Base-by-base conservation (phyloP, 495 filamentous ascomycete species). In the Opeltia flavorubescens region DNA sequence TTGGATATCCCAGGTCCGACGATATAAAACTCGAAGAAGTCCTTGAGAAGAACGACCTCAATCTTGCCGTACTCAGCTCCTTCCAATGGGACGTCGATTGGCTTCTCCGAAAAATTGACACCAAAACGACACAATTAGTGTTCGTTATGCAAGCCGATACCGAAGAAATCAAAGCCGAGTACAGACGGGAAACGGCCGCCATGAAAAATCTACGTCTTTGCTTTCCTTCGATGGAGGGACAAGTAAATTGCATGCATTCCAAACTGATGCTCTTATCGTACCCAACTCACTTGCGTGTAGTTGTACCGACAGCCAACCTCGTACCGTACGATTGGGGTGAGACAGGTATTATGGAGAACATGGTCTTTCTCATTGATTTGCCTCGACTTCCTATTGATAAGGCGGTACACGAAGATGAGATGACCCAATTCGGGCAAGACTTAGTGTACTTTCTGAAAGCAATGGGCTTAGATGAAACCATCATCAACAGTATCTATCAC, bases 11-110 rank as follows among this genome's bases (percentile, higher is more conserved):
- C 0, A 68, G 85, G 24, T 70, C 63, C 1, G 69, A 89, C 36
- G 87, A 94, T 46, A 86, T 96, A 55, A 93, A 79, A 53, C 78
- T 98, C 33, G 87, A 95, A 58, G 91, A 96, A 56, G 80, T 95
- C 1, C 61, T 98, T 0, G 82, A 93, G 58, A 75, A 73, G 33
- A 59, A 70, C 4, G 71, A 81, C 29, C 69, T 95, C 0, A 65
- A 80, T 17, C 66, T 86, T 18, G 91, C 87, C 0, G 74, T 96
- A 1, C 62, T 98, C 2, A 91, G 86, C 51, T 83, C 89, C 1
- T 98, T 82, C 49, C 74, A 89, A 54, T 88, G 86, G 80, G 84
- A 95, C 54, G 71, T 78, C 15, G 70, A 78, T 8, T 89, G 84
- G 84, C 48, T 87, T 3, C 68, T 78, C 9, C 58, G 56, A 0